Percentiles rank a stretch among this genome's conserved stretches.
Conservation (phyloP, 768 basidiomycete species). For the Russula virescens region DNA sequence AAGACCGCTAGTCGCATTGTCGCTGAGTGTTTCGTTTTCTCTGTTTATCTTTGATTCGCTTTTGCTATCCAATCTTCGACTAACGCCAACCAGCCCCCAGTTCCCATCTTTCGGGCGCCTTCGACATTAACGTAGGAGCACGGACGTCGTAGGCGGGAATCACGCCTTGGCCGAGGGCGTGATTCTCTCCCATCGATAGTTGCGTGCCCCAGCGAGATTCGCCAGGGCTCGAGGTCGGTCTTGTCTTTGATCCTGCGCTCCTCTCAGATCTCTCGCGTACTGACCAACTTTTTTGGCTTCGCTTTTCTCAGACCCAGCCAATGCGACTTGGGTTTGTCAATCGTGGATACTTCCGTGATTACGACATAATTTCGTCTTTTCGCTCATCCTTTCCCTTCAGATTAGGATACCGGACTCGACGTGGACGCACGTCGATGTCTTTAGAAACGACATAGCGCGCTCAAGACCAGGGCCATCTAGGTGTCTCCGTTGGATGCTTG, state of each 20-base stretch:
- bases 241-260: too few relatives aligned
- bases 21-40: neutral
- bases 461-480: slow-evolving; percentile 12
- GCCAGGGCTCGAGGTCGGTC: too few relatives aligned
- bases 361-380: too few relatives aligned
- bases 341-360: too few relatives aligned
- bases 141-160: neutral
- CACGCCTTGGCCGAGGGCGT: neutral
- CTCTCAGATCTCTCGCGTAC: too few relatives aligned
- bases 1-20: neutral
- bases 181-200: neutral
- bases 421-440: slow-evolving; percentile 13
- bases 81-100: neutral
- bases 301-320: too few relatives aligned
- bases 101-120: neutral
- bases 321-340: too few relatives aligned
- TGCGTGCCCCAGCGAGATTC: neutral
- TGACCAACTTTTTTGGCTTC: too few relatives aligned
- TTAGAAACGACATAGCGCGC: slow-evolving; percentile 8
- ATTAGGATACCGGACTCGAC: neutral
- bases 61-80: neutral
- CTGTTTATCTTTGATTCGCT: neutral
- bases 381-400: too few relatives aligned
- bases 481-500: too few relatives aligned
- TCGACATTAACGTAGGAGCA: neutral